phyloP scores from a whole-genome alignment of 495 filamentous ascomycete species.

The Cercophora newfieldiana region DNA sequence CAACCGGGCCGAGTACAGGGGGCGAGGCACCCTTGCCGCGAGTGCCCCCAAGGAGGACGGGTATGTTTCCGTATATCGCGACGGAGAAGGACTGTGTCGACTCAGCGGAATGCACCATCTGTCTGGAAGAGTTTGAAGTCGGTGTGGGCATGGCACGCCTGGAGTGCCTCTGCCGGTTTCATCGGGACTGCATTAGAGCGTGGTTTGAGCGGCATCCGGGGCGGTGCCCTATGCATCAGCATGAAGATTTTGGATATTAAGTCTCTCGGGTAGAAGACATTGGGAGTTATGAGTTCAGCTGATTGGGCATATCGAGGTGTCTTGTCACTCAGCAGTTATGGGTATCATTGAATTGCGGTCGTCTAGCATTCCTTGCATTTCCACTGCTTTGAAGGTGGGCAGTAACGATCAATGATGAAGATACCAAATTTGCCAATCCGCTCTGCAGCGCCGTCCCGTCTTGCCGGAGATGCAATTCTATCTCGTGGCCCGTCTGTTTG shows the following conservation, averaged over 20 bases:
- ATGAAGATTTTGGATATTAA: constrained; percentile 51
- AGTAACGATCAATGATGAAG: neutral
- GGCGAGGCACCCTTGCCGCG: constrained; percentile 30
- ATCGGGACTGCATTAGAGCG: constrained; percentile 63
- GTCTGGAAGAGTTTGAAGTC: constrained; percentile 91
- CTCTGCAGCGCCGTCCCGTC: neutral
- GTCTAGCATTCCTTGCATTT: neutral
- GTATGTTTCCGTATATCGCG: constrained; percentile 67
- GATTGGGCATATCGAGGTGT: neutral
- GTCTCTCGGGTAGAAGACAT: neutral
- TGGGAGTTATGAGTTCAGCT: neutral
- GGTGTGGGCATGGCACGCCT: constrained; percentile 80
- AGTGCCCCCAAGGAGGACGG: constrained; percentile 40
- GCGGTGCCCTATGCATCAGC: constrained; percentile 57
- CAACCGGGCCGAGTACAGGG: constrained; percentile 13
- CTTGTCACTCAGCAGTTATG: neutral
- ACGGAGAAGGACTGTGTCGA: constrained; percentile 91
- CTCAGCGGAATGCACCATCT: constrained; percentile 87
- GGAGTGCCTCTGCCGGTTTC: constrained; percentile 93
- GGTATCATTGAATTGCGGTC: neutral
- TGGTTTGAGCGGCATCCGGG: constrained; percentile 56
- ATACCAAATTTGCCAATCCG: neutral
- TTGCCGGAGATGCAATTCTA: neutral
- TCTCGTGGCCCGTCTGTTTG: neutral
- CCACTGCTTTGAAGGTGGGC: neutral